Evolutionary conservation across 1,284 basidiomycete species (phyloP).

Genomic region (Peniophora sp.): DNA sequence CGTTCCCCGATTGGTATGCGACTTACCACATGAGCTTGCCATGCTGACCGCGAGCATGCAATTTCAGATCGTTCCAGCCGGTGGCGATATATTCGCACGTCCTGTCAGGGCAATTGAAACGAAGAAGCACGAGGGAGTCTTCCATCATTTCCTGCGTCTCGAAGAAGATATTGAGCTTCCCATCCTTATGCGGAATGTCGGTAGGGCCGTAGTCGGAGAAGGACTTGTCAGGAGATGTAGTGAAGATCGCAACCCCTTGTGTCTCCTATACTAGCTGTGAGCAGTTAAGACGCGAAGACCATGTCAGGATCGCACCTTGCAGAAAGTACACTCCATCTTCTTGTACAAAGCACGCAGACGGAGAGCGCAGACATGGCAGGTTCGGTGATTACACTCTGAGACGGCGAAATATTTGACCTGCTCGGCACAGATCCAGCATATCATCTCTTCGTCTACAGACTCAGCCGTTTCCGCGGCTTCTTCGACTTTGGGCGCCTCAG

Average conservation of each 20-base stretch:
- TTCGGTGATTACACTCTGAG: slow-evolving; percentile 87
- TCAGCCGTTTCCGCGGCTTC: slow-evolving; percentile 6
- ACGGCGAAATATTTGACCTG: slow-evolving; percentile 87
- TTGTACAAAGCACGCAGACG: slow-evolving; percentile 93
- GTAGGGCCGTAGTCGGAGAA: slow-evolving; percentile 60
- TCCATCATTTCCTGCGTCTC: slow-evolving; percentile 95
- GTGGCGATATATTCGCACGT: slow-evolving; percentile 79
- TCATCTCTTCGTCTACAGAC: slow-evolving; percentile 30
- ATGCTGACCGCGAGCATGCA: slow-evolving; percentile 73
- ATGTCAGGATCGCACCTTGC: slow-evolving; percentile 61
- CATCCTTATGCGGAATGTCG: slow-evolving; percentile 60
- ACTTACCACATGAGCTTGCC: slow-evolving; percentile 76
- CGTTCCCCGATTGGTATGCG: no score
- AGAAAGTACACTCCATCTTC: slow-evolving; percentile 89
- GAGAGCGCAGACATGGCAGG: slow-evolving; percentile 89
- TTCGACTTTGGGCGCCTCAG: neutral
- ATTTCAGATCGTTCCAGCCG: slow-evolving; percentile 86
- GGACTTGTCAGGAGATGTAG: slow-evolving; percentile 53
- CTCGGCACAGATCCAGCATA: slow-evolving; percentile 97
- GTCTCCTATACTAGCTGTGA: slow-evolving; percentile 45
- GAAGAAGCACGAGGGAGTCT: slow-evolving; percentile 84
- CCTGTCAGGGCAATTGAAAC: slow-evolving; percentile 80
- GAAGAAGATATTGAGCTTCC: slow-evolving; percentile 77
- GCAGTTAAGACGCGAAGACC: neutral
- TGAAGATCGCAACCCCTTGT: slow-evolving; percentile 79